Evolutionary conservation across 2,329 filamentous ascomycete species (phyloP).

Genomic region (Biscogniauxia sp.): DNA sequence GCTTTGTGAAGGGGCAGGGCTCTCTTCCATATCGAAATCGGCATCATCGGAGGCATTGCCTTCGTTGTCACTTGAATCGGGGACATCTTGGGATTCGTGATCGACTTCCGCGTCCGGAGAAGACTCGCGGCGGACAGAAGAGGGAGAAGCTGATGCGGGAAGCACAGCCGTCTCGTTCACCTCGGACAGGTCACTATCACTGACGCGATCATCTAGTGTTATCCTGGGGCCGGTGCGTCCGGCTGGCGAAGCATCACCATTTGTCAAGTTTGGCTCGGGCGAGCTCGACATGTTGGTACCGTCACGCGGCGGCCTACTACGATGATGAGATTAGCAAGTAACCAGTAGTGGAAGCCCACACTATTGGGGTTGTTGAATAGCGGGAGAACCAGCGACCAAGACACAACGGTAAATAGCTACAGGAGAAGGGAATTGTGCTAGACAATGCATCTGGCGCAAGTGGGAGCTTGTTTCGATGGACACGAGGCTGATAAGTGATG

Average conservation of each 20-base stretch:
- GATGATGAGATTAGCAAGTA: conserved; percentile 47
- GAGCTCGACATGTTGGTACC: conserved; percentile 59
- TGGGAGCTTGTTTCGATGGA: conserved; percentile 42
- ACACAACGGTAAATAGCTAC: conserved; percentile 32
- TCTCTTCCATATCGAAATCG: conserved; percentile 75
- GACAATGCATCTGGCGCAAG: conserved; percentile 32
- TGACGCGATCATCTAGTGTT: conserved; percentile 44
- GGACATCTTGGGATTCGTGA: conserved; percentile 34
- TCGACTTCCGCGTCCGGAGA: conserved; percentile 36
- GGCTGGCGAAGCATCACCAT: conserved; percentile 62
- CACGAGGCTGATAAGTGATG: conserved; percentile 47
- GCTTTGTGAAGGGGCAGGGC: conserved; percentile 47
- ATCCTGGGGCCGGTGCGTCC: conserved; percentile 42
- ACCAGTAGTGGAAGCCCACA: conserved; percentile 22
- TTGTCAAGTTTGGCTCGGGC: conserved; percentile 59
- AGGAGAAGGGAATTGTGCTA: conserved; percentile 36
- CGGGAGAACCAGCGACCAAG: conserved; percentile 34
- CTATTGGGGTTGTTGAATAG: conserved; percentile 26
- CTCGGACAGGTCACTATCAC: conserved; percentile 77
- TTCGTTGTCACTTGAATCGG: conserved; percentile 45
- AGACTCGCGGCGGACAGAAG: conserved; percentile 35
- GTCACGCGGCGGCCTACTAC: conserved; percentile 53
- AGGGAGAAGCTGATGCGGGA: conserved; percentile 43
- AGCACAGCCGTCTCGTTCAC: conserved; percentile 56
- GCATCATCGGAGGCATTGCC: conserved; percentile 61